Conservation (phyloP, 1,139 yeast genomes). For the Diutina catenulata region DNA sequence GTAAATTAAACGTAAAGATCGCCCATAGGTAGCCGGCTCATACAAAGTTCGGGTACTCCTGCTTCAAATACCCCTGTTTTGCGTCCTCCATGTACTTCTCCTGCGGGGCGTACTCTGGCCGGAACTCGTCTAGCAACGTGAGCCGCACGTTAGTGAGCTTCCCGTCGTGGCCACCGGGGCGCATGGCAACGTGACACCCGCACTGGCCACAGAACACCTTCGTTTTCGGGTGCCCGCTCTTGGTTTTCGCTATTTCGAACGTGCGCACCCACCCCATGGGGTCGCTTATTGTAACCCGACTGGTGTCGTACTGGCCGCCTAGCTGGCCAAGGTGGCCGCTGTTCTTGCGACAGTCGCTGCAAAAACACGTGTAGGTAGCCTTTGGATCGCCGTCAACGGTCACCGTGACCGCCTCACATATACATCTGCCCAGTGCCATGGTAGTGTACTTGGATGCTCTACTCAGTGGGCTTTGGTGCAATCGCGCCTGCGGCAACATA, state of each 20-base stretch:
- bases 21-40: too few species aligned
- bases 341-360: background rate
- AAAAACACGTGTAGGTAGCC: background rate
- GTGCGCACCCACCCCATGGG: background rate
- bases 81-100: background rate
- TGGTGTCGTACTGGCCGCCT: background rate
- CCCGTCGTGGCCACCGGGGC: background rate
- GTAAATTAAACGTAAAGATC: too few species aligned
- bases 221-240: background rate
- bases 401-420: background rate
- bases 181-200: background rate
- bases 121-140: slow-evolving; percentile 1
- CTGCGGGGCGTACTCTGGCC: background rate
- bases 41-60: too few species aligned
- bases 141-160: background rate
- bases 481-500: too few species aligned
- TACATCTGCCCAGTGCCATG: slow-evolving; percentile 1
- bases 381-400: background rate
- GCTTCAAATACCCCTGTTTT: background rate
- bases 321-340: slow-evolving; percentile 4
- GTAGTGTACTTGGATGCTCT: too few species aligned
- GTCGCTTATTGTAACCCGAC: background rate
- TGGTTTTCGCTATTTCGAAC: background rate
- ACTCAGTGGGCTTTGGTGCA: too few species aligned
- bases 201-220: slow-evolving; percentile 2